Conservation (phyloP, 1,284 basidiomycete species). For the Phylloporus sp. region DNA sequence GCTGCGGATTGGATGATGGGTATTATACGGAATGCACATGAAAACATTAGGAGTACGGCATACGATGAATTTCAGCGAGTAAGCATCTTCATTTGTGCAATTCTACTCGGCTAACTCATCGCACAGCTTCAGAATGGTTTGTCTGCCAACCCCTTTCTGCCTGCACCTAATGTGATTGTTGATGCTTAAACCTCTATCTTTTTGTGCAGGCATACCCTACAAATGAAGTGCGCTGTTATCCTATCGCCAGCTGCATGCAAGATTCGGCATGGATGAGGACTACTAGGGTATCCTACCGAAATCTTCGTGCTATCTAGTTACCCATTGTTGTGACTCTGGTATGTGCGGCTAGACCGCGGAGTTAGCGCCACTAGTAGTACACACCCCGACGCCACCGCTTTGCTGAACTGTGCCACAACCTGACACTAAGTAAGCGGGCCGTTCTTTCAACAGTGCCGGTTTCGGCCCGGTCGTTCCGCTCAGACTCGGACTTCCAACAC, state of each 20-base stretch:
- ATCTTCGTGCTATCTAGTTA: neutral
- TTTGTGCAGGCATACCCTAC: conserved; percentile 57
- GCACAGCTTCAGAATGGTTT: conserved; percentile 62
- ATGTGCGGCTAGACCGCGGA: neutral
- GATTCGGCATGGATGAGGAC: neutral
- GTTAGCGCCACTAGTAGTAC: no score
- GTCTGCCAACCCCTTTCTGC: no score
- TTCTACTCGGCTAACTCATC: conserved; percentile 23
- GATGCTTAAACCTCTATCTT: conserved; percentile 16
- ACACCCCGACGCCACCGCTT: no score
- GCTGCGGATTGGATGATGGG: conserved; percentile 94
- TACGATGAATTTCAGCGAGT: conserved; percentile 94
- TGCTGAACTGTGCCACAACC: no score
- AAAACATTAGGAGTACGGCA: conserved; percentile 90
- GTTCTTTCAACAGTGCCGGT: no score
- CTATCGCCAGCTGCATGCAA: neutral
- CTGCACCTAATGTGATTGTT: neutral
- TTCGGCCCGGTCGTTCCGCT: no score
- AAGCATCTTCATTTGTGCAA: conserved; percentile 38
- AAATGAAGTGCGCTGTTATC: conserved; percentile 44
- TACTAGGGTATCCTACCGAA: neutral
- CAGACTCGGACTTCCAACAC: no score
- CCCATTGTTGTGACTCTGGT: neutral
- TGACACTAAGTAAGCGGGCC: no score
- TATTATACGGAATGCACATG: conserved; percentile 90